phyloP scores from a whole-genome alignment of 2,329 filamentous ascomycete genomes.

The Macrophomina phaseolina region DNA sequence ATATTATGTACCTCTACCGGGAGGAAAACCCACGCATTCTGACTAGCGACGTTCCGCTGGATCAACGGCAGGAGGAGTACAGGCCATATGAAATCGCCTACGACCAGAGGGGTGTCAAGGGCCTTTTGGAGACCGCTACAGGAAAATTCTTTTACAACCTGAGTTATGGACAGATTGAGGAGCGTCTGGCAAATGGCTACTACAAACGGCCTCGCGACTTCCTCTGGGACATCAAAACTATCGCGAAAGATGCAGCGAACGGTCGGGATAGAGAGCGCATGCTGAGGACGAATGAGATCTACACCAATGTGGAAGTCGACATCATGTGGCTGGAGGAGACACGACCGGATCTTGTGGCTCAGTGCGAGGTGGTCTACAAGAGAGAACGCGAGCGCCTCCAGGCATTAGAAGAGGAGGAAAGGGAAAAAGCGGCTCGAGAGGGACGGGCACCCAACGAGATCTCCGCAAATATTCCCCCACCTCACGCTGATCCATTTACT shows the following conservation, averaged over 20 bases:
- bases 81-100: conserved; percentile 80
- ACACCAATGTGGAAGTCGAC: conserved; percentile 93
- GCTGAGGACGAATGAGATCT: conserved; percentile 87
- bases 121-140: conserved; percentile 74
- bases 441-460: conserved; percentile 49
- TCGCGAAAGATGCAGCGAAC: conserved; percentile 83
- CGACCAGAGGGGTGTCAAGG: conserved; percentile 78
- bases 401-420: conserved; percentile 63
- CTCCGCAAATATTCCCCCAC: conserved; percentile 45
- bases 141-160: conserved; percentile 95
- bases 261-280: conserved; percentile 82
- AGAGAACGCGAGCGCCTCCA: conserved; percentile 69
- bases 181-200: conserved; percentile 94
- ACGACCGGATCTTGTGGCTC: conserved; percentile 66
- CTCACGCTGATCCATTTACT: conserved; percentile 41
- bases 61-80: conserved; percentile 54
- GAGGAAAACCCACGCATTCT: conserved; percentile 76
- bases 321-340: conserved; percentile 74
- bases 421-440: conserved; percentile 42
- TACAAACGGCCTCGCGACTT: conserved; percentile 93
- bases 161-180: conserved; percentile 90
- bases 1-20: conserved; percentile 81
- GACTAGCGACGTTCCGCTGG: conserved; percentile 64
- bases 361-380: conserved; percentile 82
- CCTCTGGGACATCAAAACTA: conserved; percentile 79